phyloP scores from a whole-genome alignment of 169 alveolate species.

The Theileria equi region DNA sequence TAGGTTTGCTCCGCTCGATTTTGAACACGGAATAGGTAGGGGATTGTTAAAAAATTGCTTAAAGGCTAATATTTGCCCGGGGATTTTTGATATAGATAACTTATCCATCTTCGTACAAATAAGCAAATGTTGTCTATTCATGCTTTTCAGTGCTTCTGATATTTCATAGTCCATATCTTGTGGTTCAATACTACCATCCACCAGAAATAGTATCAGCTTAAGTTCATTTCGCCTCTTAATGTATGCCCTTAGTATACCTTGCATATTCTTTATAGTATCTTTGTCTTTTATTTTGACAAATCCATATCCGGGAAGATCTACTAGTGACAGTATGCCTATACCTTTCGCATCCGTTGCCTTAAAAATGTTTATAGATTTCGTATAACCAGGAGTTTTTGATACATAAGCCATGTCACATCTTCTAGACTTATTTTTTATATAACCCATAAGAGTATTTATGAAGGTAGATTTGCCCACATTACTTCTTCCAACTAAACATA shows the following conservation, averaged over 20 bases:
- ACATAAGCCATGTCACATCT: conserved; percentile 60
- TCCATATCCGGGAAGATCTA: conserved; percentile 66
- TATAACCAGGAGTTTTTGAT: conserved; percentile 65
- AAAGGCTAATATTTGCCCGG: conserved; percentile 50
- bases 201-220: conserved; percentile 53
- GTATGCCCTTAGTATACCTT: conserved; percentile 58
- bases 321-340: conserved; percentile 40
- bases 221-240: conserved; percentile 56
- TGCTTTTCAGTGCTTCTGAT: conserved; percentile 11
- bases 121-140: conserved; percentile 35
- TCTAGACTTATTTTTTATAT: conserved; percentile 29
- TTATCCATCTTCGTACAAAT: conserved; percentile 64
- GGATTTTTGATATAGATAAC: conserved; percentile 34
- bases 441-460: conserved; percentile 61
- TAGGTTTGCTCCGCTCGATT: conserved; percentile 55
- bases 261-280: conserved; percentile 52
- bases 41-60: conserved; percentile 51
- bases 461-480: conserved; percentile 66
- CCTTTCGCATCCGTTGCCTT: conserved; percentile 59
- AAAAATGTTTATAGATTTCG: conserved; percentile 61
- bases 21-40: conserved; percentile 54
- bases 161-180: conserved; percentile 37
- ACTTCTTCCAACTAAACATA: conserved; percentile 61
- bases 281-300: conserved; percentile 40
- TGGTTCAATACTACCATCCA: conserved; percentile 51